These are phyloP conservation scores for Blastosporella zonata DNA, from an alignment of 1,284 basidiomycete species.

Conservation along the genomic window DNA sequence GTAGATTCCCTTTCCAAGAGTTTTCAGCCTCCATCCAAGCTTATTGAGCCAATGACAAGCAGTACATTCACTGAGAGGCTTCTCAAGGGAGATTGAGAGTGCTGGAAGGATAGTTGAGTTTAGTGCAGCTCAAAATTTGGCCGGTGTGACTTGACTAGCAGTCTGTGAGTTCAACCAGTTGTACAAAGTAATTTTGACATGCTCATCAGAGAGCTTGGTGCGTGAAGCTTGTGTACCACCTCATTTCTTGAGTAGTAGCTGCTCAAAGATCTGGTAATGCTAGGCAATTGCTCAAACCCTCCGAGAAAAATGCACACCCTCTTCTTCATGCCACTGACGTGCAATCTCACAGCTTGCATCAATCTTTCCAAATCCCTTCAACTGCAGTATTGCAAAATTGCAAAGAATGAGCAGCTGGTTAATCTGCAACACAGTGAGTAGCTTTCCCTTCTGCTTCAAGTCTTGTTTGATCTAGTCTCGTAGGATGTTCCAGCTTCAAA, in stretches of 20 bases:
- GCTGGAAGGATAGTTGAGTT: slow-evolving; percentile 10
- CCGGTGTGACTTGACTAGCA: slow-evolving; percentile 8
- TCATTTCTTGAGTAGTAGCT: slow-evolving; percentile 26
- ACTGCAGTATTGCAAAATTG: slow-evolving; percentile 19
- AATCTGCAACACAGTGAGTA: slow-evolving; percentile 10
- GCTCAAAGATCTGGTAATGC: slow-evolving; percentile 32
- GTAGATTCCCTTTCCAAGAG: neutral
- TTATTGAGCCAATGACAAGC: slow-evolving; percentile 14
- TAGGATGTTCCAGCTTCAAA: too few species aligned
- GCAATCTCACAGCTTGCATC: slow-evolving; percentile 18
- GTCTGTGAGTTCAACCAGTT: slow-evolving; percentile 21
- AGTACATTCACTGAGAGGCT: slow-evolving; percentile 9
- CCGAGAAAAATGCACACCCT: too few species aligned
- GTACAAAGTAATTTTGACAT: slow-evolving; percentile 14
- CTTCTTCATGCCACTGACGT: slow-evolving; percentile 1
- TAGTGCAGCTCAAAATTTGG: neutral
- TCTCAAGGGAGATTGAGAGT: neutral
- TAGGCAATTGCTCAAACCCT: neutral
- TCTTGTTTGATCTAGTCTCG: slow-evolving; percentile 16
- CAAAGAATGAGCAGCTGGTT: slow-evolving; percentile 18
- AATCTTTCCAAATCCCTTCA: slow-evolving; percentile 16
- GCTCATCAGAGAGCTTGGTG: slow-evolving; percentile 25
- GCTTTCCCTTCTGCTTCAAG: slow-evolving; percentile 11
- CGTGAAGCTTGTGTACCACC: slow-evolving; percentile 22
- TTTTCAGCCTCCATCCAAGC: slow-evolving; percentile 11